Conservation (phyloP, 2,329 filamentous ascomycete species). For the Colletotrichum kahawae region DNA sequence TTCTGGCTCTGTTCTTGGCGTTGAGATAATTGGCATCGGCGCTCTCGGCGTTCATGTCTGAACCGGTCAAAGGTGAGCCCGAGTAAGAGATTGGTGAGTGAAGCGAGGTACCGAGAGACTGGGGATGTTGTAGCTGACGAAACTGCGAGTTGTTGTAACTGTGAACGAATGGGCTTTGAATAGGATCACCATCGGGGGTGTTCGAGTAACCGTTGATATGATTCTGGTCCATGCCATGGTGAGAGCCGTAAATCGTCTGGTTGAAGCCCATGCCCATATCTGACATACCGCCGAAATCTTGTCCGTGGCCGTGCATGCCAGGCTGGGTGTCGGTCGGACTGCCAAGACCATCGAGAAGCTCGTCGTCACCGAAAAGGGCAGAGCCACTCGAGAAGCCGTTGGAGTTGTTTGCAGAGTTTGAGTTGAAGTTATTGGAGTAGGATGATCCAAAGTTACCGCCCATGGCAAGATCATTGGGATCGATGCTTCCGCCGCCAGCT, state of each 20-base stretch:
- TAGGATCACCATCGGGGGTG: slow-evolving; percentile 89
- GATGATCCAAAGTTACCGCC: slow-evolving; percentile 62
- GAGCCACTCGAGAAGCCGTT: slow-evolving; percentile 79
- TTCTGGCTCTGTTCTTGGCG: slow-evolving; percentile 61
- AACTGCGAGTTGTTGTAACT: slow-evolving; percentile 81
- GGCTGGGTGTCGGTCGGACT: slow-evolving; percentile 58
- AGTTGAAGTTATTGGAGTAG: slow-evolving; percentile 61
- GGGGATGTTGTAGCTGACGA: slow-evolving; percentile 67
- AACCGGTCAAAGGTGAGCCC: slow-evolving; percentile 53
- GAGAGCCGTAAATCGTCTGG: slow-evolving; percentile 56
- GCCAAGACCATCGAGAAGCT: slow-evolving; percentile 77
- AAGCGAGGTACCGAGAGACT: slow-evolving; percentile 59
- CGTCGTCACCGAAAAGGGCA: slow-evolving; percentile 85
- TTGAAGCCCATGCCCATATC: slow-evolving; percentile 62
- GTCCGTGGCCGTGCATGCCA: slow-evolving; percentile 56
- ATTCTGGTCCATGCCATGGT: slow-evolving; percentile 69
- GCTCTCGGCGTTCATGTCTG: slow-evolving; percentile 54
- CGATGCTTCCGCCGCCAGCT: slow-evolving; percentile 62
- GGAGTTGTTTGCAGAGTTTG: slow-evolving; percentile 60
- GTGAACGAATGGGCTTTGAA: slow-evolving; percentile 86
- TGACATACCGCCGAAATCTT: slow-evolving; percentile 61
- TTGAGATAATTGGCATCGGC: slow-evolving; percentile 60
- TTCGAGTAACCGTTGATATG: slow-evolving; percentile 85
- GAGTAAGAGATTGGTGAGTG: slow-evolving; percentile 58
- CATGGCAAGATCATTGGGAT: slow-evolving; percentile 86